Conservation (phyloP, 2,329 filamentous ascomycete species). For the Fusarium sp. region DNA sequence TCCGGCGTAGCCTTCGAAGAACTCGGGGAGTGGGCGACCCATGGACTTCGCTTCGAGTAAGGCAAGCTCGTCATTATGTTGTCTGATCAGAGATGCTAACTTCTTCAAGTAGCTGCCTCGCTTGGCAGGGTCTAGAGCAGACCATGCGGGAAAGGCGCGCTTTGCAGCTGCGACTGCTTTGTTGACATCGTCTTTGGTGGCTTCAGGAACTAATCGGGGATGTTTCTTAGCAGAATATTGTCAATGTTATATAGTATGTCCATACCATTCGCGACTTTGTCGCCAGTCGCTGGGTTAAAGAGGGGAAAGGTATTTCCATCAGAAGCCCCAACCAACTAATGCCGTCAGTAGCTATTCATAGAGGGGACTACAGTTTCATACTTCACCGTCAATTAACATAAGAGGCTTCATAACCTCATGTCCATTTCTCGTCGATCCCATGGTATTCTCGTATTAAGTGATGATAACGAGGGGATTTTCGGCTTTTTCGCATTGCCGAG, state of each 20-base stretch:
- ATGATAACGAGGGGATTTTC: too few species aligned
- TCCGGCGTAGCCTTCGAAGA: constrained; percentile 52
- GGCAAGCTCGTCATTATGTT: constrained; percentile 56
- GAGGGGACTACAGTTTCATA: not conserved
- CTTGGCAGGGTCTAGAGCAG: constrained; percentile 51
- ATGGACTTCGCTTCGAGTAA: constrained; percentile 33
- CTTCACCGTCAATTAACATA: constrained; percentile 35
- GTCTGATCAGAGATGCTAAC: constrained; percentile 56
- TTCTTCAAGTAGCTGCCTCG: constrained; percentile 57
- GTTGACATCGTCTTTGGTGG: constrained; percentile 59
- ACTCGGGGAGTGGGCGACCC: constrained; percentile 29
- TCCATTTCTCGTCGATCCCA: not conserved
- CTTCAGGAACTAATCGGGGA: constrained; percentile 47
- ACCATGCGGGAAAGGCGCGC: constrained; percentile 60
- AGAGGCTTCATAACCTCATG: constrained; percentile 1
- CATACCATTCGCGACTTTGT: constrained; percentile 28
- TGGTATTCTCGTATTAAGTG: too few species aligned
- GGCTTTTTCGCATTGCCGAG: not conserved
- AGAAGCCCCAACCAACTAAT: constrained; percentile 31
- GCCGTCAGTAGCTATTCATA: not conserved
- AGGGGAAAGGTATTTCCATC: constrained; percentile 32
- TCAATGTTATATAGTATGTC: rapidly evolving
- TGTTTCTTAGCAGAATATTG: rapidly evolving
- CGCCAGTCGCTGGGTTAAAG: constrained; percentile 33
- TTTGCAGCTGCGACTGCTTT: constrained; percentile 60